A percentile compares a stretch with the other conserved stretches of the same genome.
phyloP scores from a whole-genome alignment of 2,329 filamentous ascomycete species.

The Botryotinia convoluta region DNA sequence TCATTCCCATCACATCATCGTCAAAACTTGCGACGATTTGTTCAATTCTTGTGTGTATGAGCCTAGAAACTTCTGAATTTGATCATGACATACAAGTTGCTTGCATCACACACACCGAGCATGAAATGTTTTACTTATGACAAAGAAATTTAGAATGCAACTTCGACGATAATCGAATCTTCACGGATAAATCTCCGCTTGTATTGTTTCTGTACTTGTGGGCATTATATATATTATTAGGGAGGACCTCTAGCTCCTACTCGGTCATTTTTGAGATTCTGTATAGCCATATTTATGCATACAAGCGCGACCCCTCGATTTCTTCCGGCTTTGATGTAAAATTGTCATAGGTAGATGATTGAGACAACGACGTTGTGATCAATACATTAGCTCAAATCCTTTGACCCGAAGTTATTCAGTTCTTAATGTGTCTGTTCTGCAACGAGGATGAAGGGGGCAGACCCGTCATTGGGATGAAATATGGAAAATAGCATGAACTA shows the following conservation, averaged over 20 bases:
- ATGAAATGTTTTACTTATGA: neutral
- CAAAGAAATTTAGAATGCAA: neutral
- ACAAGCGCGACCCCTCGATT: too few relatives aligned
- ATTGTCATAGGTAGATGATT: neutral
- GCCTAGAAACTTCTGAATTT: neutral
- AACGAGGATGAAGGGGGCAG: neutral
- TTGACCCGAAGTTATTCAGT: neutral
- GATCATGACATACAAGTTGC: neutral
- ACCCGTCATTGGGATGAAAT: neutral
- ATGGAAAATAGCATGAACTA: neutral
- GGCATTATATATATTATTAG: too few relatives aligned
- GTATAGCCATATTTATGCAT: too few relatives aligned
- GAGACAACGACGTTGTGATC: neutral
- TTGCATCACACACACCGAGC: neutral
- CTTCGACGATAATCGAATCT: neutral
- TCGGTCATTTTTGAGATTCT: neutral
- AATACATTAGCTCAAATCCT: neutral
- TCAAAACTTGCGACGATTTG: neutral
- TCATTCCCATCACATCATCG: neutral
- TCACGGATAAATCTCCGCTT: rapidly evolving
- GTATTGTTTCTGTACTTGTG: neutral
- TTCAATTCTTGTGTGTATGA: neutral
- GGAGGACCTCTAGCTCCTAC: neutral
- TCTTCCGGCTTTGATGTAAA: too few relatives aligned
- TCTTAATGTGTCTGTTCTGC: rapidly evolving